A percentile compares a stretch with the other conserved stretches of the same genome.
Conservation (phyloP, 345 rosid species). For the Syzygium aromaticum region DNA sequence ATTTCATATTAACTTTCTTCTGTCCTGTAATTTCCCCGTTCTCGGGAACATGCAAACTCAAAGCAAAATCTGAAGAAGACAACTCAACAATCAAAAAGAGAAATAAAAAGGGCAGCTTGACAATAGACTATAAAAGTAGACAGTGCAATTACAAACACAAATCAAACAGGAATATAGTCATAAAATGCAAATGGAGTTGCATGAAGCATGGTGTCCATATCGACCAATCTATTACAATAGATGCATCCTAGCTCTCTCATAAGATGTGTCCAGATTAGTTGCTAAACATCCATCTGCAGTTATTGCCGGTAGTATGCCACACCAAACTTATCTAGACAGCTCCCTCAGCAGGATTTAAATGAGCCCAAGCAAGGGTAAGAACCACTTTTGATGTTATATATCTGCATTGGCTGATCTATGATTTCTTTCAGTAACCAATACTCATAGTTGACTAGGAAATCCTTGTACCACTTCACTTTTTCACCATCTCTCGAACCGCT, state of each 20-base stretch:
- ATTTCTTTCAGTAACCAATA: background rate
- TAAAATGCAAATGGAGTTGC: background rate
- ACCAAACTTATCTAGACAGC: background rate
- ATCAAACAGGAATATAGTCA: background rate
- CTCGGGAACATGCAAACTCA: background rate
- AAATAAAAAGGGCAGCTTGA: background rate
- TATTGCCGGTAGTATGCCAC: background rate
- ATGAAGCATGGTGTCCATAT: background rate
- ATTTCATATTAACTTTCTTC: background rate
- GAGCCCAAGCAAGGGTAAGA: background rate
- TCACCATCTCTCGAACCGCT: background rate
- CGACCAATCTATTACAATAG: background rate
- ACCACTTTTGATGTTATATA: background rate
- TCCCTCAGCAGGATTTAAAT: background rate
- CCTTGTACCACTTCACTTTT: background rate
- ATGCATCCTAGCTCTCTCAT: background rate
- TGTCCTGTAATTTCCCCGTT: background rate
- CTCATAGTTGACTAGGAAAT: background rate
- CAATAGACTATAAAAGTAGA: background rate
- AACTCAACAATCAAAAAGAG: background rate
- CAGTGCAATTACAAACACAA: background rate
- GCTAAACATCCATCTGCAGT: background rate
- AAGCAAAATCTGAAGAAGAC: background rate
- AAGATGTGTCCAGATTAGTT: background rate
- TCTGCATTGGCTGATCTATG: background rate